Conservation (phyloP, 495 filamentous ascomycete species). For the Penicillium antarcticum region DNA sequence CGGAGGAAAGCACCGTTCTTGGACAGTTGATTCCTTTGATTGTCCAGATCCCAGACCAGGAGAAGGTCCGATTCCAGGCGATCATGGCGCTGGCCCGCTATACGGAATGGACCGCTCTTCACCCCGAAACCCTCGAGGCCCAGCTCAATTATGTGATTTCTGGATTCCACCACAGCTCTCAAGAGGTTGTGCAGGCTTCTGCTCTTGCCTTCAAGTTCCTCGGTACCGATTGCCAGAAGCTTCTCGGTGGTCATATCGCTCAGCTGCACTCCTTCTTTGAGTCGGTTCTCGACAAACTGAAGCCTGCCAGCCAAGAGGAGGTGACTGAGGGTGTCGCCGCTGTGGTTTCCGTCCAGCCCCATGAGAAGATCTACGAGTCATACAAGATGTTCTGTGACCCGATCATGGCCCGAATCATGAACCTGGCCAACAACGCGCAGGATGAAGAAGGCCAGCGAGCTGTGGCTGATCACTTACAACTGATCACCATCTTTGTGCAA, state of each 20-base stretch:
- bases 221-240: constrained; percentile 85
- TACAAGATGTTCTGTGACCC: constrained; percentile 95
- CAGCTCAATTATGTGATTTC: constrained; percentile 94
- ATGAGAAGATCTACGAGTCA: constrained; percentile 71
- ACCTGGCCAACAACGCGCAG: constrained; percentile 77
- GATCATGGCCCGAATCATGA: constrained; percentile 80
- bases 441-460: constrained; percentile 76
- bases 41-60: constrained; percentile 90
- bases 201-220: constrained; percentile 96
- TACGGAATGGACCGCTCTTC: constrained; percentile 94
- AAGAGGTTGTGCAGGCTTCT: constrained; percentile 85
- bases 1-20: constrained; percentile 79
- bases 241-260: constrained; percentile 72
- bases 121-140: constrained; percentile 84
- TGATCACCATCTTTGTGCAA: constrained; percentile 87
- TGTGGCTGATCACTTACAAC: constrained; percentile 80
- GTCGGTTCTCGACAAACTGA: constrained; percentile 78
- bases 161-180: constrained; percentile 79
- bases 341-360: constrained; percentile 82
- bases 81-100: constrained; percentile 97
- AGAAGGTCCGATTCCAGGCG: constrained; percentile 93
- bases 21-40: constrained; percentile 88
- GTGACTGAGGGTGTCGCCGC: constrained; percentile 91
- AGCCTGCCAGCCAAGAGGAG: constrained; percentile 85
- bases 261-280: constrained; percentile 92